Conservation (phyloP, 768 basidiomycete species). For the Leccinellum luteum region DNA sequence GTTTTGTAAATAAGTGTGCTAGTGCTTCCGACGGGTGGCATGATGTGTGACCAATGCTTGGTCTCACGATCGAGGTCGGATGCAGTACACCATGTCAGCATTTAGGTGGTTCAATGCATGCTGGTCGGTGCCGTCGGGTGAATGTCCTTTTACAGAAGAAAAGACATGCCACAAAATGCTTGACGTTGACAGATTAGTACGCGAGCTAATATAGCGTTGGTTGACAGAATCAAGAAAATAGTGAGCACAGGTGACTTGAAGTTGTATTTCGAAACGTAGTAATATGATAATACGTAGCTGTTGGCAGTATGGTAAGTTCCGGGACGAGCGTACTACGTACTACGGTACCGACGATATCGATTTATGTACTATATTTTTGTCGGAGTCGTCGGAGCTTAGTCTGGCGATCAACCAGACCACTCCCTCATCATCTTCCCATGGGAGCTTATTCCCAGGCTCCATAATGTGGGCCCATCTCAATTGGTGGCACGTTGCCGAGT, state of each 20-base stretch:
- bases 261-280: background rate
- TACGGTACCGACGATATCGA: no score
- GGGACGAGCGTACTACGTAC: no score
- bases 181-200: background rate
- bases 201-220: background rate
- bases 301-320: no score
- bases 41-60: background rate
- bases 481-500: no score
- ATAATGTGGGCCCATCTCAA: no score
- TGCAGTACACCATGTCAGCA: background rate
- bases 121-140: background rate
- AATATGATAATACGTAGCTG: no score
- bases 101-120: background rate
- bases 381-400: no score
- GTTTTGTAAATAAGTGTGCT: conserved; percentile 59
- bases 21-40: conserved; percentile 27
- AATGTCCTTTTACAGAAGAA: no score
- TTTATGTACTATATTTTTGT: no score
- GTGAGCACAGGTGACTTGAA: background rate
- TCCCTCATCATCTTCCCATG: no score
- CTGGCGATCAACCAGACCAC: no score
- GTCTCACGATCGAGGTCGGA: background rate
- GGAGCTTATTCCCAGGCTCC: no score
- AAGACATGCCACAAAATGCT: background rate
- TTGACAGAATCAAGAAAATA: background rate